A percentile compares a stretch with the other conserved stretches of the same genome.
Evolutionary conservation across 2,329 filamentous ascomycete genomes (phyloP).

Genomic region (Alternaria arborescens): DNA sequence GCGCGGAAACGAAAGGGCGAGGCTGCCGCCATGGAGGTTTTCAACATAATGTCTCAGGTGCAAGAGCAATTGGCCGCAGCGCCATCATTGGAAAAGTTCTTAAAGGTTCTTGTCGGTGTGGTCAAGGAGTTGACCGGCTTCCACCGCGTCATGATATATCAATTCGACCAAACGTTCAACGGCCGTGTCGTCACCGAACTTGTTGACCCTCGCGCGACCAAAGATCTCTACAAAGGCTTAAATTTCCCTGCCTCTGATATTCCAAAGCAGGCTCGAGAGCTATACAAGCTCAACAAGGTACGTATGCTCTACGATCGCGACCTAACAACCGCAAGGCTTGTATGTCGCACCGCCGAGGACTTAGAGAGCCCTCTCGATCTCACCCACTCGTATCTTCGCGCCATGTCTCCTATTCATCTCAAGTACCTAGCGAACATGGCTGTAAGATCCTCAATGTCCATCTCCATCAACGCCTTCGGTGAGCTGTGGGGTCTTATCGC

Average conservation of each 20-base stretch:
- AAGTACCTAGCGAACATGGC: conserved; percentile 91
- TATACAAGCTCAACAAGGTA: conserved; percentile 91
- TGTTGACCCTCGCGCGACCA: conserved; percentile 79
- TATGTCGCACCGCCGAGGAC: conserved; percentile 79
- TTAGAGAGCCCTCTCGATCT: conserved; percentile 80
- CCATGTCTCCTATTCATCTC: conserved; percentile 89
- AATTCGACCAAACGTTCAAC: conserved; percentile 84
- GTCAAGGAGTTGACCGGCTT: conserved; percentile 91
- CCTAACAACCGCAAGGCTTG: conserved; percentile 78
- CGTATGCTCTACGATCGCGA: conserved; percentile 87
- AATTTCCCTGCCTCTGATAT: conserved; percentile 91
- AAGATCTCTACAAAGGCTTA: conserved; percentile 85
- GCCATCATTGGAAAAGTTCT: conserved; percentile 72
- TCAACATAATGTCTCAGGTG: conserved; percentile 90
- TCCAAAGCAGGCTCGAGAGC: conserved; percentile 82
- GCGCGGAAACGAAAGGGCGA: conserved; percentile 79
- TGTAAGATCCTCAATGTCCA: conserved; percentile 93
- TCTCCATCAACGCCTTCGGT: conserved; percentile 85
- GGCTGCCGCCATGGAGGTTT: conserved; percentile 86
- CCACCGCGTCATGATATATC: conserved; percentile 91
- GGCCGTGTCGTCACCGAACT: conserved; percentile 88
- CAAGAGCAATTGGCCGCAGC: conserved; percentile 85
- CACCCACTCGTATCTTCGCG: conserved; percentile 82
- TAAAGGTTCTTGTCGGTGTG: conserved; percentile 84
- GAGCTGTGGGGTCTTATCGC: conserved; percentile 89